Evolutionary conservation across 2,329 filamentous ascomycete species (phyloP), one percentile per base, ranked within the genome.

Genomic region (Pseudogymnoascus destructans): DNA sequence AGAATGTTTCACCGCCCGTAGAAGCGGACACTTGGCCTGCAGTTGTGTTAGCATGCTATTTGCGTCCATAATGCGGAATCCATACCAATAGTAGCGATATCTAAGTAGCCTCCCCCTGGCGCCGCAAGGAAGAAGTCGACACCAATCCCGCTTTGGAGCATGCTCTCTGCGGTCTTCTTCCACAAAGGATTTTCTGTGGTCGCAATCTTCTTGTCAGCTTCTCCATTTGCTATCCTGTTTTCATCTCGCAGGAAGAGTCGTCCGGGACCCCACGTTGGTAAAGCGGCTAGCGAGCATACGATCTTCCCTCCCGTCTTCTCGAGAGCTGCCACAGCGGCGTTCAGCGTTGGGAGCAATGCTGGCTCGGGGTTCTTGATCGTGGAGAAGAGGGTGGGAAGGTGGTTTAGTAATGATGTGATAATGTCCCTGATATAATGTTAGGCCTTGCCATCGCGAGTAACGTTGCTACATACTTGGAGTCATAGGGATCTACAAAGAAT

Each of bases 1-100:
- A 96, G 73, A 91, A 98, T 0, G 86, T 88, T 71, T 98, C 93
- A 62, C 93, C 93, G 59, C 93, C 93, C n/a, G 89, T 95, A 27
- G 87, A 84, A 40, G 89, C 84, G 30, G 93, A 82, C 19, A 95
- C 81, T 70, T 95, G 87, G 40, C 91, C 88, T 84, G 61, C 40
- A 57, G 63, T 58, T 52, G 63, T 58, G 55, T 69, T 63, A 62
- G 64, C 59, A 38, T 63, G 63, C 25, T 49, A 54, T 59, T 55
- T 62, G 38, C 63, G 19, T 21, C 7, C 21, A 19, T 25, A 17
- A 19, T 40, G 27, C 13, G n/a, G 52, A 54, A 30, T 15, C 73
- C 79, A 70, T 73, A 87, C 86, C 89, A 65, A 97, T 86, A 2
- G 92, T 95, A 32, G 90, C 92, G 68, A 97, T 84, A 66, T 97